Base-by-base conservation (phyloP, 495 filamentous ascomycete species). In the Neurospora sp. region DNA sequence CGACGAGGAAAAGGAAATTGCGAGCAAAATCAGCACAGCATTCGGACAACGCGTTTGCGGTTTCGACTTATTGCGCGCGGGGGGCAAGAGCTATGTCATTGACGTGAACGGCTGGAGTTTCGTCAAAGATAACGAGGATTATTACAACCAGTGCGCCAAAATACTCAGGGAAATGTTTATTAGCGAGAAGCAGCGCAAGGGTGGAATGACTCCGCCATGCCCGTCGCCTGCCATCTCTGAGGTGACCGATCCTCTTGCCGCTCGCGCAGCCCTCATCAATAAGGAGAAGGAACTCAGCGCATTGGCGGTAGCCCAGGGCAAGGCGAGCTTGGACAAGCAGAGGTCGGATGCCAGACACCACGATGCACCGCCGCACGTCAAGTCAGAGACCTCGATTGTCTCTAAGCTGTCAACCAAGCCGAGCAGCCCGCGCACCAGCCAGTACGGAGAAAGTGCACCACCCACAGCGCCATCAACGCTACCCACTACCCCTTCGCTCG, bases 51-150 rank as follows among this genome's bases (percentile, higher is more conserved):
- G 92, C 45, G 94, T 99, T 17, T 99, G 96, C 80, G 96, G 96
- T 5, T 99, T 99, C 79, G 96, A 99, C 80, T 87, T 99, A 77
- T 88, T 99, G 71, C 90, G 96, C 21, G 92, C 93, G 3, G 90
- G 88, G 36, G 92, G 93, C 19, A 93, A 91, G 82, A 98, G 95
- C 81, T 98, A 93, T 82, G 96, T 99, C 17, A 98, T 99, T 74
- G 96, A 99, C 79, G 96, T 99, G 74, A 99, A 99, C 81, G 96
- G 96, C 21, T 99, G 96, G 96, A 98, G 95, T 78, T 99, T 99
- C 79, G 96, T 99, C 78, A 99, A 99, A 82, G 96, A 99, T 82
- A 99, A 99, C 78, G 94, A 97, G 66, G 94, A 96, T 69, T 99
- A 99, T 77, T 99, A 99, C 77, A 93, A 98, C 78, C 92, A 92